Conservation (phyloP, 768 basidiomycete species). For the Peribolospora kevripleyi region DNA sequence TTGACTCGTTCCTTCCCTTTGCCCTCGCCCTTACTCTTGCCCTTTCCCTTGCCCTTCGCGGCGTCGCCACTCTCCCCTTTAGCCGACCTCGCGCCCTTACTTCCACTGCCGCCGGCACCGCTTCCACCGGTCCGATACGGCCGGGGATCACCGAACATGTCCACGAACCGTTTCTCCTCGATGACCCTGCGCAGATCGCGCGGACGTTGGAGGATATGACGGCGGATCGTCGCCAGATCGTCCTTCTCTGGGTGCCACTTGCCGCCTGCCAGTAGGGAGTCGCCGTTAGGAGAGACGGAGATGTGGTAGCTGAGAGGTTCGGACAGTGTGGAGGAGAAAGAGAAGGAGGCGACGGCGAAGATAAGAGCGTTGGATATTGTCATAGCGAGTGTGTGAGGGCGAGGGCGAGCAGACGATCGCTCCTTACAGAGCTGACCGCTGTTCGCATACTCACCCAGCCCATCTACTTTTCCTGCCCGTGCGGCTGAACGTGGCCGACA, state of each 20-base stretch:
- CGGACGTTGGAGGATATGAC: conserved; percentile 8
- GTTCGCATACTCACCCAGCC: conserved; percentile 22
- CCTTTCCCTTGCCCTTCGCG: conserved; percentile 21
- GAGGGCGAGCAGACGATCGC: neutral
- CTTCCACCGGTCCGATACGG: no score
- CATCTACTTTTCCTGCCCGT: conserved; percentile 77
- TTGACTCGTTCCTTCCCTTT: neutral
- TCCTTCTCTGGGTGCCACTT: conserved; percentile 29
- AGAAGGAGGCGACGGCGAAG: conserved; percentile 11
- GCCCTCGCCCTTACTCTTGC: neutral
- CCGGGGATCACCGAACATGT: conserved; percentile 37
- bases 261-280: conserved; percentile 35
- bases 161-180: conserved; percentile 42
- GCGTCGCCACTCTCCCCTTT: conserved; percentile 21
- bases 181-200: conserved; percentile 31
- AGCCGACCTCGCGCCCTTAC: conserved; percentile 7
- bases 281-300: neutral
- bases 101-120: no score
- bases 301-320: neutral
- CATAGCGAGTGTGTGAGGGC: neutral
- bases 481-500: conserved; percentile 65
- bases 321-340: neutral
- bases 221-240: conserved; percentile 56
- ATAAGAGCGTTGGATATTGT: neutral
- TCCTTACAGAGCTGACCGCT: no score